phyloP scores from a whole-genome alignment of 2,329 filamentous ascomycete species.

The Ilyonectria sp. region DNA sequence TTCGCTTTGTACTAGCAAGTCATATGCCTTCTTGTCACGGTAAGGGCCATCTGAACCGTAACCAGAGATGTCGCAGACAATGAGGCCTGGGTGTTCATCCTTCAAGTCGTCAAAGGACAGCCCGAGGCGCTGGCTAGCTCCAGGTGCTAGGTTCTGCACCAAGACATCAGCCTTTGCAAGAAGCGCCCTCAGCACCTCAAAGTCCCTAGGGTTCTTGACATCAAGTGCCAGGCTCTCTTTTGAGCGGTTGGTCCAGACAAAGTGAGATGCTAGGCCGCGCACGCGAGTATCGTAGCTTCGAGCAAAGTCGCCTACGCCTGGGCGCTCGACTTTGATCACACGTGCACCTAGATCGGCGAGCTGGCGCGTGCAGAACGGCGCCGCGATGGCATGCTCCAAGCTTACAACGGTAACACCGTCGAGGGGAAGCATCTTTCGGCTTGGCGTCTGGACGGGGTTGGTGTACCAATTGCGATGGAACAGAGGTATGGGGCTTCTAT shows the following conservation, averaged over 20 bases:
- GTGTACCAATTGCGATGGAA: slow-evolving; percentile 6
- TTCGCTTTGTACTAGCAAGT: slow-evolving; percentile 69
- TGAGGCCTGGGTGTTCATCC: slow-evolving; percentile 59
- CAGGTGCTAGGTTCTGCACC: slow-evolving; percentile 68
- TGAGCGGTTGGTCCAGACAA: slow-evolving; percentile 69
- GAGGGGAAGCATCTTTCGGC: slow-evolving; percentile 24
- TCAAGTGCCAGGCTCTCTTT: slow-evolving; percentile 68
- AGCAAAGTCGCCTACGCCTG: slow-evolving; percentile 66
- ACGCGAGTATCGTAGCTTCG: slow-evolving; percentile 66
- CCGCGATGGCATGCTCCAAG: slow-evolving; percentile 69
- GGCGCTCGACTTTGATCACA: slow-evolving; percentile 70
- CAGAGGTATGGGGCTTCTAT: background rate
- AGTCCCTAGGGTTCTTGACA: slow-evolving; percentile 61
- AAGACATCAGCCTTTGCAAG: slow-evolving; percentile 64
- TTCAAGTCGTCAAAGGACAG: slow-evolving; percentile 62
- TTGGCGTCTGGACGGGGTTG: slow-evolving; percentile 6
- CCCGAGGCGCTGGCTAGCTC: slow-evolving; percentile 63
- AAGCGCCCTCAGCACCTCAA: slow-evolving; percentile 59
- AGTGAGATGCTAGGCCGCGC: slow-evolving; percentile 66
- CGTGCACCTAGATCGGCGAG: slow-evolving; percentile 68
- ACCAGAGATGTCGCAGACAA: slow-evolving; percentile 70
- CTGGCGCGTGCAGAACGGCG: slow-evolving; percentile 69
- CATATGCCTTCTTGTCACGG: slow-evolving; percentile 69
- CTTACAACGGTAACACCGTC: slow-evolving; percentile 57
- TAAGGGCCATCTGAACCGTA: slow-evolving; percentile 68